Evolutionary conservation across 2,329 filamentous ascomycete species (phyloP), one percentile per base, ranked within the genome.

Genomic region (Fusarium armeniacum): DNA sequence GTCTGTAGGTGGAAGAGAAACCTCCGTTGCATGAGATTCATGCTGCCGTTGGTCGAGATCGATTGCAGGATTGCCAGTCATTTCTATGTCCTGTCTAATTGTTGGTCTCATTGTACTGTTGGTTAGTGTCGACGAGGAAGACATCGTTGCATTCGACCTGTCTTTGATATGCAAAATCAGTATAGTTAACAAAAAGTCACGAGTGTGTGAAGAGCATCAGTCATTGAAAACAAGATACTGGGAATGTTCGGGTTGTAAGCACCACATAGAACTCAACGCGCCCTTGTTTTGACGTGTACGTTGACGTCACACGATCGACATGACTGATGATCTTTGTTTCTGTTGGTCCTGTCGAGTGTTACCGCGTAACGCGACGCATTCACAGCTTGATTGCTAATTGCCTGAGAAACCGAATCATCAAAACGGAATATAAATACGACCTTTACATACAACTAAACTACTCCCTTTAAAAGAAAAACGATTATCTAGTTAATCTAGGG

Each of bases 1-100:
- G 18, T 78, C 77, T 0, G 73, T 73, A 2, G 77, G 76, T 7
- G 76, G 76, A 9, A 78, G 55, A 3, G 64, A 28, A 5, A 32
- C 5, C 0, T 35, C 35, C 1, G 36, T 15, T 5, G 38, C 22
- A 15, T 9, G 44, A 3, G 45, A 9, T 6, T 12, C 20, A n/a
- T 59, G 3, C 18, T 50, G 26, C 18, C 33, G 33, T 7, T 40
- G 22, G 20, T 65, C 60, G 7, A 26, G 9, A 3, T 51, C 60
- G 0, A 10, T 4, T 6, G 26, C 12, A 6, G 26, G 12, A 3
- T 12, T 43, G 10, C 5, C 8, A 2, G 12, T 22, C 26, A 9
- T 46, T 32, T 45, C 24, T 32, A 30, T 5, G 8, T 43, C 3
- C 3, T 16, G 16, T 13, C 9, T 28, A 1, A 18, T 15, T 6